A percentile compares a stretch with the other conserved stretches of the same genome.
phyloP scores from a whole-genome alignment of 495 filamentous ascomycete genomes.

The Annulohypoxylon stygium region DNA sequence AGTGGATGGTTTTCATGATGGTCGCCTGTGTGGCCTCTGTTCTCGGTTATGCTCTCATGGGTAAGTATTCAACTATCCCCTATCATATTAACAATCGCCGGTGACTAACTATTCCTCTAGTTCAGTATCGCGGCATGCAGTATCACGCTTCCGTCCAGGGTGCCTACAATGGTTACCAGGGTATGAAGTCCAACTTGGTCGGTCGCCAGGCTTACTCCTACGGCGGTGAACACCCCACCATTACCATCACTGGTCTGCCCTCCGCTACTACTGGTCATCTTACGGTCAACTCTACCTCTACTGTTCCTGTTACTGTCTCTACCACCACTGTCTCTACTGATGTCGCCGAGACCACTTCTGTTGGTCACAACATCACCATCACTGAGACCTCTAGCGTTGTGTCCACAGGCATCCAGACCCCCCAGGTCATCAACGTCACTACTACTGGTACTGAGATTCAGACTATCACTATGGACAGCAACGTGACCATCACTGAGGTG shows the following conservation, averaged over 20 bases:
- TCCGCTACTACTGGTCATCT: constrained; percentile 7
- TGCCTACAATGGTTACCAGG: not conserved
- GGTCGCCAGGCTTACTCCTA: constrained; percentile 28
- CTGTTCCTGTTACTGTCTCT: constrained; percentile 16
- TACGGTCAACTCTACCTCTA: constrained; percentile 15
- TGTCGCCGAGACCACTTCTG: constrained; percentile 6
- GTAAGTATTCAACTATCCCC: not conserved
- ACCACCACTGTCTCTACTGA: constrained; percentile 2
- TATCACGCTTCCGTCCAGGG: too few relatives aligned
- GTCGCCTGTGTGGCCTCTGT: too few relatives aligned
- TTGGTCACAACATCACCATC: constrained; percentile 4
- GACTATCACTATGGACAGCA: constrained; percentile 11
- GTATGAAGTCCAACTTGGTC: not conserved
- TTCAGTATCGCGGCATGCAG: too few relatives aligned
- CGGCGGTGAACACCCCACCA: constrained; percentile 27
- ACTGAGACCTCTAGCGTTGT: constrained; percentile 19
- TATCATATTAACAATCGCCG: not conserved
- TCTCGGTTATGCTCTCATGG: not conserved
- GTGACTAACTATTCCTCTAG: constrained; percentile 23
- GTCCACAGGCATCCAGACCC: not conserved
- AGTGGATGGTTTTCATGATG: too few relatives aligned
- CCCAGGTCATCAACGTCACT: constrained; percentile 8
- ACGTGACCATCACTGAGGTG: constrained; percentile 16
- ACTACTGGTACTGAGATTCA: not conserved
- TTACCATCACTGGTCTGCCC: constrained; percentile 15